phyloP scores from a whole-genome alignment of 441 rosid genomes.

The Metrosideros polymorpha region DNA sequence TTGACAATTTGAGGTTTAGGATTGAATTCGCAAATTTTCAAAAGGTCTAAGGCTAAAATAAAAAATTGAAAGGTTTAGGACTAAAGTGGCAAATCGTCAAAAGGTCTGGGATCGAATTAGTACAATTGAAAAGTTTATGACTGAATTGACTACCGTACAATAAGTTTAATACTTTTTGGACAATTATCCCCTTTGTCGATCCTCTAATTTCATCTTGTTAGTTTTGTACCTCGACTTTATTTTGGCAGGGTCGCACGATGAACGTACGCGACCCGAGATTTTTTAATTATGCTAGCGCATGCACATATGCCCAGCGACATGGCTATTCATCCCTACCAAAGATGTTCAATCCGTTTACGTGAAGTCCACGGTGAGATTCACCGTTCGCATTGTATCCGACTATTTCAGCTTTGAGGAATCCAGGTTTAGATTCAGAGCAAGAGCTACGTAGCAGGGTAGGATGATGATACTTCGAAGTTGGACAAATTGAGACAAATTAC shows the following conservation, averaged over 20 bases:
- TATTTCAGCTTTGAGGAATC: too few relatives aligned
- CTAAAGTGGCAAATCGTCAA: too few relatives aligned
- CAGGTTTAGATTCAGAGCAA: neutral
- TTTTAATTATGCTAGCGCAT: accelerated
- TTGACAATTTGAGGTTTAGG: too few relatives aligned
- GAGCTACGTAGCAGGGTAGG: neutral
- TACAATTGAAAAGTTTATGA: too few relatives aligned
- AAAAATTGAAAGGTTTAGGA: too few relatives aligned
- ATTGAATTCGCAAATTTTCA: too few relatives aligned
- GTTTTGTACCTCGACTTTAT: neutral
- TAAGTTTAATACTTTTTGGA: too few relatives aligned
- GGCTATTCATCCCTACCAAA: neutral
- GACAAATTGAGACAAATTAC: neutral
- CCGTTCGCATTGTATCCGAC: neutral
- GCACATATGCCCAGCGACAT: too few relatives aligned
- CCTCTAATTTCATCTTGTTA: neutral
- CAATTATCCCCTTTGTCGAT: too few relatives aligned
- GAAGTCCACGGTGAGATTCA: neutral
- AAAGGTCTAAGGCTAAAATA: too few relatives aligned
- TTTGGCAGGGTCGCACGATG: accelerated
- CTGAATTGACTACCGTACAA: too few relatives aligned
- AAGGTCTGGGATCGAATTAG: too few relatives aligned
- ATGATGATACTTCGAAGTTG: neutral
- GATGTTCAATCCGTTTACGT: neutral
- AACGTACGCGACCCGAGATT: neutral